These are phyloP conservation scores for Apiospora arundinis DNA, from an alignment of 2,329 filamentous ascomycete species.

Conservation along the genomic window DNA sequence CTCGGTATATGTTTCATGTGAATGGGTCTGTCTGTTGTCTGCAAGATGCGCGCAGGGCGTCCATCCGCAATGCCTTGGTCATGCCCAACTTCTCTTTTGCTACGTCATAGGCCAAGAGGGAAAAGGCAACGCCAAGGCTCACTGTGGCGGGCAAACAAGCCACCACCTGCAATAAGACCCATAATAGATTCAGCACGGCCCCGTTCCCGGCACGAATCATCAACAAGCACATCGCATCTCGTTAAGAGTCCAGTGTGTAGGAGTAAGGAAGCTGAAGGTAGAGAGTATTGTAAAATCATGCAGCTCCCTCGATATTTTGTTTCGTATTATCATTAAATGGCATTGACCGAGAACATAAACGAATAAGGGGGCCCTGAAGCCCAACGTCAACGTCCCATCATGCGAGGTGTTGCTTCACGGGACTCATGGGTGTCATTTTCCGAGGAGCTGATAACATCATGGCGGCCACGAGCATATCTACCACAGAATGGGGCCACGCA, in stretches of 20 bases:
- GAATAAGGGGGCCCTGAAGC: background rate
- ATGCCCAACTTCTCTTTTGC: too few species aligned
- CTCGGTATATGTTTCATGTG: conserved; percentile 1
- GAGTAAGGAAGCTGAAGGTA: background rate
- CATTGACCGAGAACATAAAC: background rate
- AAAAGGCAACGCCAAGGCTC: too few species aligned
- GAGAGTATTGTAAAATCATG: background rate
- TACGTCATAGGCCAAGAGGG: too few species aligned
- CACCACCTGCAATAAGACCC: too few species aligned
- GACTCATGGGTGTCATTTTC: background rate
- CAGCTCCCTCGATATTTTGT: too few species aligned
- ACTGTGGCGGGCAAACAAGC: too few species aligned
- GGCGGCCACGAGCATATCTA: background rate
- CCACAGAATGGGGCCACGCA: too few species aligned
- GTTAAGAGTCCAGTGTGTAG: background rate
- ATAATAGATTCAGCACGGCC: too few species aligned
- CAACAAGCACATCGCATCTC: too few species aligned
- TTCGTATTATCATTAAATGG: background rate
- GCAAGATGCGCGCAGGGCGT: background rate
- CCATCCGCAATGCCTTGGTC: too few species aligned
- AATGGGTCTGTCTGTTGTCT: conserved; percentile 1
- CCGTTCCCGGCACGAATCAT: too few species aligned
- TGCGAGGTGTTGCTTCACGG: background rate
- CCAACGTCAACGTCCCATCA: background rate
- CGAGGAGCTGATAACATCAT: background rate